Evolutionary conservation across 2,329 filamentous ascomycete species (phyloP).

Genomic region (Arthrinium phaeospermum): DNA sequence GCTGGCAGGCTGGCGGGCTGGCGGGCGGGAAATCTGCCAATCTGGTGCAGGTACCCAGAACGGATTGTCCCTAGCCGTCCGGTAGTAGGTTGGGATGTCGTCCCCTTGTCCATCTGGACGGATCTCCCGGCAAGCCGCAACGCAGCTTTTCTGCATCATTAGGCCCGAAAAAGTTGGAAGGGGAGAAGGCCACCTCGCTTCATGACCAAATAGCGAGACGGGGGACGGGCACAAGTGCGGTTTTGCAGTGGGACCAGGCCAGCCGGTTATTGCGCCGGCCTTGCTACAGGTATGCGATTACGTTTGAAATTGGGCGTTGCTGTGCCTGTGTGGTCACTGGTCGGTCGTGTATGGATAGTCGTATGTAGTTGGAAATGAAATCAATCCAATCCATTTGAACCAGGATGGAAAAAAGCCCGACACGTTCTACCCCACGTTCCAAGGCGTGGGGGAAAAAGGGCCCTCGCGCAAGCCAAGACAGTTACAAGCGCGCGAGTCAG

Average conservation of each 20-base stretch:
- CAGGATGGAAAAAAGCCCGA: background rate
- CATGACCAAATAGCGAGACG: conserved; percentile 8
- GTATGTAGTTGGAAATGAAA: background rate
- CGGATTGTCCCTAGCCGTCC: background rate
- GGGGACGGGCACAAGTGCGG: background rate
- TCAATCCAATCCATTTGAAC: background rate
- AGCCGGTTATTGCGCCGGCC: background rate
- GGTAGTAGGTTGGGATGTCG: background rate
- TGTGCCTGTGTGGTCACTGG: background rate
- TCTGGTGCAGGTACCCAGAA: conserved; percentile 8
- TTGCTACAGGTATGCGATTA: background rate
- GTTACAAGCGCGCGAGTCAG: conserved; percentile 6
- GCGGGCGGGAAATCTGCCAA: too few species aligned
- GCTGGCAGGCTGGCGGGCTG: too few species aligned
- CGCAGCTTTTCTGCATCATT: background rate
- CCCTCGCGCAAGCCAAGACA: conserved; percentile 10
- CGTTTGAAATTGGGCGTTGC: background rate
- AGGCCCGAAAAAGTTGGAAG: conserved; percentile 15
- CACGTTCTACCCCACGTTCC: background rate
- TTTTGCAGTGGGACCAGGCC: background rate
- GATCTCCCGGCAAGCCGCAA: conserved; percentile 1
- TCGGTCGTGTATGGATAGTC: too few species aligned
- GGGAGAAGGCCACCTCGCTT: background rate
- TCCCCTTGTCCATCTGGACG: conserved; percentile 3
- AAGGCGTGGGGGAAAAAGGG: background rate